A percentile compares a stretch with the other conserved stretches of the same genome.
These are phyloP conservation scores for Eremochloa ophiuroides DNA, from an alignment of 176 grass and related monocot species.

Conservation along the genomic window DNA sequence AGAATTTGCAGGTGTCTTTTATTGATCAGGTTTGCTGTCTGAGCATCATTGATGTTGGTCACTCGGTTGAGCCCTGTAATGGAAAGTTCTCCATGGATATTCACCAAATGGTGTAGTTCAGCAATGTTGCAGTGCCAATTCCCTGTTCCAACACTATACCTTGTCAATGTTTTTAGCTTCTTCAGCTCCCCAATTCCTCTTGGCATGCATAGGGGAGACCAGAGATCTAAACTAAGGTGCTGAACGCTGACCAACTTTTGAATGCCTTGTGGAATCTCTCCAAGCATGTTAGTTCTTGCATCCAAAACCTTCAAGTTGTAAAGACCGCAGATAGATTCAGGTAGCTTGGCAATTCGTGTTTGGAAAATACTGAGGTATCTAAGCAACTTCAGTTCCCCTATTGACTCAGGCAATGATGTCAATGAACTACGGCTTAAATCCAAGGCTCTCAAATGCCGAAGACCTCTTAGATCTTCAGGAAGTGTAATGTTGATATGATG, in stretches of 20 bases:
- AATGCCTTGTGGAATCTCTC: slow-evolving; percentile 35
- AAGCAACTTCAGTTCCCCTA: slow-evolving; percentile 40
- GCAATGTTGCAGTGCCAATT: slow-evolving; percentile 25
- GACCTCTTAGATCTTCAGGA: slow-evolving; percentile 15
- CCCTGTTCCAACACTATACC: slow-evolving; percentile 21
- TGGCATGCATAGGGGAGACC: slow-evolving; percentile 33
- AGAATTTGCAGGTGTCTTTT: slow-evolving; percentile 30
- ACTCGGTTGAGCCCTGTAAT: slow-evolving; percentile 30
- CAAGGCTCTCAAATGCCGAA: slow-evolving; percentile 34
- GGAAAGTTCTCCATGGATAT: slow-evolving; percentile 32
- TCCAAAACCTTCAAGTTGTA: slow-evolving; percentile 46
- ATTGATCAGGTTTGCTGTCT: slow-evolving; percentile 30
- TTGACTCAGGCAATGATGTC: slow-evolving; percentile 33
- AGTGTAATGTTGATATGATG: background rate
- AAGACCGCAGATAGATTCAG: slow-evolving; percentile 41
- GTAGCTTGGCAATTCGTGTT: slow-evolving; percentile 24
- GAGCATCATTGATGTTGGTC: slow-evolving; percentile 17
- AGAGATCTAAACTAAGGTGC: slow-evolving; percentile 26
- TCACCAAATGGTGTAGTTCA: slow-evolving; percentile 45
- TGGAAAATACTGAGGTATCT: slow-evolving; percentile 38
- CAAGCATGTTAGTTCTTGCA: slow-evolving; percentile 17
- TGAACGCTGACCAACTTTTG: slow-evolving; percentile 37
- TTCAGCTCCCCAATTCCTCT: slow-evolving; percentile 37
- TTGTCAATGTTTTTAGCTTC: slow-evolving; percentile 34
- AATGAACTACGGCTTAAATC: slow-evolving; percentile 34